Percentiles rank a stretch among this genome's conserved stretches.
Evolutionary conservation across 2,329 filamentous ascomycete species (phyloP).

Genomic region (Fonsecaea multimorphosa): DNA sequence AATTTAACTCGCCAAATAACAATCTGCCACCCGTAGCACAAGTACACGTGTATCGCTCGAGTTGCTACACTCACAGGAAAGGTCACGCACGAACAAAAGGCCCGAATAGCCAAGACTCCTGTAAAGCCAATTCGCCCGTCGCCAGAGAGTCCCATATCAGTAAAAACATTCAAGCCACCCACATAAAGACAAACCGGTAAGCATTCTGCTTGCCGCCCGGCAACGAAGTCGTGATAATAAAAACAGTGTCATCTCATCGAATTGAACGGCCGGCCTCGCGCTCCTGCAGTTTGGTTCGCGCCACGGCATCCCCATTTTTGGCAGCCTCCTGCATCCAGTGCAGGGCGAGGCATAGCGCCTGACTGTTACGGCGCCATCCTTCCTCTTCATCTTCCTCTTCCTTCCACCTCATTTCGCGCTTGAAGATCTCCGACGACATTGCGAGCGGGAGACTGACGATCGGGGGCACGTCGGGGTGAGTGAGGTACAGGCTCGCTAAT

Average conservation of each 20-base stretch:
- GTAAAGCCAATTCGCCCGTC: not conserved
- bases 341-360: slow-evolving; percentile 89
- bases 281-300: slow-evolving; percentile 80
- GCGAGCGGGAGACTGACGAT: slow-evolving; percentile 83
- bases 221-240: slow-evolving; percentile 24
- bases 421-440: slow-evolving; percentile 86
- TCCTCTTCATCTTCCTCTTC: slow-evolving; percentile 52
- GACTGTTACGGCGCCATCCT: slow-evolving; percentile 52
- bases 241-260: slow-evolving; percentile 48
- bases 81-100: not conserved
- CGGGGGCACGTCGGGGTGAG: slow-evolving; percentile 81
- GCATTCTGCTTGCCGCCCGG: not conserved
- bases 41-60: slow-evolving; percentile 31
- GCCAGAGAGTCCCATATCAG: not conserved
- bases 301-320: slow-evolving; percentile 82
- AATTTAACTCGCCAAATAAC: slow-evolving; percentile 18
- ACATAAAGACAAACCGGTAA: slow-evolving; percentile 4
- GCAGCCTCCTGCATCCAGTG: slow-evolving; percentile 97
- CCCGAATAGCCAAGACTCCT: not conserved
- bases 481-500: slow-evolving; percentile 90
- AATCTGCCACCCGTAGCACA: slow-evolving; percentile 25
- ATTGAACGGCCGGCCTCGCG: slow-evolving; percentile 67
- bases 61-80: slow-evolving; percentile 5
- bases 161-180: slow-evolving; percentile 18
- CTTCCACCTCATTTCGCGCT: slow-evolving; percentile 75